Evolutionary conservation across 139 green algal genomes (phyloP), one percentile per base, ranked within the genome.

Genomic region (Monoraphidium neglectum): DNA sequence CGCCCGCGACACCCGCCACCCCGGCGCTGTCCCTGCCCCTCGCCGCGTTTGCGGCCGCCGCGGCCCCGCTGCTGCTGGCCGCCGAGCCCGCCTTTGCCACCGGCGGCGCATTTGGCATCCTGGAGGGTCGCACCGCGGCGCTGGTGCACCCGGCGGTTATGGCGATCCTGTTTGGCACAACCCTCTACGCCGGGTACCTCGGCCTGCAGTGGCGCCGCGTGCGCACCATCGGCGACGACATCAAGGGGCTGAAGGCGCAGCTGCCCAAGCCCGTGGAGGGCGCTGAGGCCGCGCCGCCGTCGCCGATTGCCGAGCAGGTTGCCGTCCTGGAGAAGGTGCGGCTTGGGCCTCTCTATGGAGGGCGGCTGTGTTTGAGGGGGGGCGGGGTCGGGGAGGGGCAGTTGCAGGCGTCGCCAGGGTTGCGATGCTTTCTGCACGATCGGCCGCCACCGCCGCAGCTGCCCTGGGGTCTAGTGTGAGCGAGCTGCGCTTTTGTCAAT

Each of bases 101-200:
- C 6, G 72, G 60, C 28, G 72, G 72, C n/a, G 65, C 68, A 36
- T 74, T 75, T 28, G 75, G 75, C 37, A 46, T 80, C 3, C 75
- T 80, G 18, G 68, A 80, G 75, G 75, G 75, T 23, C 77, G 86
- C 46, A 91, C 83, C 4, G 71, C 79, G 4, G 90, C 93, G 16
- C 82, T 97, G n/a, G 62, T 97, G 6, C 94, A 98, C 77, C 94
- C 96, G 8, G 81, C 85, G 1, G 80, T 97, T 4, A 96, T 98
- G 93, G 66, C 84, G 69, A 77, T 77, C 69, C 83, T 99, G n/a
- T 93, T 98, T 36, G 80, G 65, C 12, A 54, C 77, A 37, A 95
- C 88, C 0, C n/a, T 90, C 0, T 99, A 94, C 60, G 88, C 95
- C 6, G 96, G 86, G 21, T 98, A 89, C 51, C 92, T 98, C 4